These are phyloP conservation scores for Tephrocybe rancida DNA, from an alignment of 768 basidiomycete species.

Conservation along the genomic window DNA sequence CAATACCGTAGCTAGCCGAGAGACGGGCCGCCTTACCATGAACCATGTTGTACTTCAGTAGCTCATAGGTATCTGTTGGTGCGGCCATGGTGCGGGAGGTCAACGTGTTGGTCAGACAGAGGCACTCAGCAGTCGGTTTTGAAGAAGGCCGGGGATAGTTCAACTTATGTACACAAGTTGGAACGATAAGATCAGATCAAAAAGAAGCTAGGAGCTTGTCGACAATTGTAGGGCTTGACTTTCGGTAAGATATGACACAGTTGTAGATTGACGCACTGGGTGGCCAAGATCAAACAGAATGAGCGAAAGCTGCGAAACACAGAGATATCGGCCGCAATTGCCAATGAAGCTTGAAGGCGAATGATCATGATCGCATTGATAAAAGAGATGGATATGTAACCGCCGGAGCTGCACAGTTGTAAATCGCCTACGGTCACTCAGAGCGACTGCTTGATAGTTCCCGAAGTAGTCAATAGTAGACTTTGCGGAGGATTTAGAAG, in stretches of 20 bases:
- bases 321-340: too few relatives aligned
- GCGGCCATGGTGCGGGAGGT: slow-evolving; percentile 12
- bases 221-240: neutral
- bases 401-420: too few relatives aligned
- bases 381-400: too few relatives aligned
- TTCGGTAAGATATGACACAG: neutral
- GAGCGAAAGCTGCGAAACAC: too few relatives aligned
- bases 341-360: too few relatives aligned
- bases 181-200: slow-evolving; percentile 10
- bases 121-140: neutral
- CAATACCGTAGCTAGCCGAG: neutral
- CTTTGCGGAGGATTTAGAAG: too few relatives aligned
- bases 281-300: too few relatives aligned
- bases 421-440: too few relatives aligned
- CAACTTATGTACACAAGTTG: neutral
- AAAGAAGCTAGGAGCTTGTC: slow-evolving; percentile 1
- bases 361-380: too few relatives aligned
- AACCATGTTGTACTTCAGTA: slow-evolving; percentile 19
- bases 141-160: neutral
- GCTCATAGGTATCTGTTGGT: slow-evolving; percentile 20
- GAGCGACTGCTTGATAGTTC: too few relatives aligned
- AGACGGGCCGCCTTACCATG: slow-evolving; percentile 2
- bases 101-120: neutral
- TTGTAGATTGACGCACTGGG: too few relatives aligned
- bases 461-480: too few relatives aligned